Percentiles rank a stretch among this genome's conserved stretches.
Evolutionary conservation across 352 stramenopile species (phyloP).

Genomic region (Bremia lactucae): DNA sequence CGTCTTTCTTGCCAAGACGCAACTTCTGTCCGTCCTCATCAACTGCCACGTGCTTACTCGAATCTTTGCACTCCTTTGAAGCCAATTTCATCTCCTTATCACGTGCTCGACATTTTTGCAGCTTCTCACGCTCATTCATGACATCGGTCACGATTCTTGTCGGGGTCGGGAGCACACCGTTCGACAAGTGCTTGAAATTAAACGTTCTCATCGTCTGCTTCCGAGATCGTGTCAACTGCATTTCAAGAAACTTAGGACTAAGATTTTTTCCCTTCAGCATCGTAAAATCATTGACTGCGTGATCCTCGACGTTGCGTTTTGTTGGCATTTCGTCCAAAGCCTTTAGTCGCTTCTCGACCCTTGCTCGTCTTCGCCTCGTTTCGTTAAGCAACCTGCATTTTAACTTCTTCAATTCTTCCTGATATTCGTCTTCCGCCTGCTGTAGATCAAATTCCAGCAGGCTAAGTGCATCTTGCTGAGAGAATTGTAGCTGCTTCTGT

Average conservation of each 20-base stretch:
- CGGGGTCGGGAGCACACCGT: slow-evolving; percentile 28
- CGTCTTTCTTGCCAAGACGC: background rate
- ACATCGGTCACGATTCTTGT: slow-evolving; percentile 34
- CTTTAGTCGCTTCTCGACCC: slow-evolving; percentile 58
- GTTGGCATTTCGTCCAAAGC: slow-evolving; percentile 34
- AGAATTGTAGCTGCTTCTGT: slow-evolving; percentile 39
- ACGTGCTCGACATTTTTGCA: slow-evolving; percentile 13
- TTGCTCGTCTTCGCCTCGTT: slow-evolving; percentile 35
- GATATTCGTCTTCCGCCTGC: slow-evolving; percentile 49
- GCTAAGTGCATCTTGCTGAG: slow-evolving; percentile 39
- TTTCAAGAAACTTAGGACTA: slow-evolving; percentile 6
- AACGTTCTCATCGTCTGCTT: slow-evolving; percentile 24
- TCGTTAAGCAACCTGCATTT: slow-evolving; percentile 21
- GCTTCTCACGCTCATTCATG: slow-evolving; percentile 9
- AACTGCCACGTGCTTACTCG: slow-evolving; percentile 1
- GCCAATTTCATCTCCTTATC: slow-evolving; percentile 6
- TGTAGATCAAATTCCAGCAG: slow-evolving; percentile 70
- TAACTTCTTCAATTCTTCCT: slow-evolving; percentile 35
- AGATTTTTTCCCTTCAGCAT: background rate
- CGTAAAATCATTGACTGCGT: background rate
- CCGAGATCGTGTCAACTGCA: slow-evolving; percentile 21
- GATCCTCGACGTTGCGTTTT: slow-evolving; percentile 10
- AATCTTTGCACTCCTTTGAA: slow-evolving; percentile 1
- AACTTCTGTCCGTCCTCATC: slow-evolving; percentile 10
- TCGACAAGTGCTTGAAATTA: slow-evolving; percentile 46